A percentile compares a stretch with the other conserved stretches of the same genome.
These are phyloP conservation scores for Cryphonectria carpinicola DNA, from an alignment of 2,329 filamentous ascomycete species.

Conservation along the genomic window DNA sequence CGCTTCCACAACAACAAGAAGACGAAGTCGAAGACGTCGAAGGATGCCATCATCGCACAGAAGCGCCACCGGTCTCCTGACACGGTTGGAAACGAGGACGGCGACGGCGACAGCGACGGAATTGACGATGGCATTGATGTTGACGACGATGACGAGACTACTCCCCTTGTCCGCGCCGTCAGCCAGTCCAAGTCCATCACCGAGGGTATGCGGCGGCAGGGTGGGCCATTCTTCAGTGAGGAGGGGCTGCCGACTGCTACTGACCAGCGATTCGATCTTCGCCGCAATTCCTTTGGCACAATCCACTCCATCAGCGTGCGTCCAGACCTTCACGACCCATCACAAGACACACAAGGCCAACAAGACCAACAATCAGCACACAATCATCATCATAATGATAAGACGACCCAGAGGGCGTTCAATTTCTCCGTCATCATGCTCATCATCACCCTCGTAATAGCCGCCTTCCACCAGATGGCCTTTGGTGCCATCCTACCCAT, in stretches of 20 bases:
- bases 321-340: conserved; percentile 26
- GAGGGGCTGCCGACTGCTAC: conserved; percentile 41
- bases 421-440: conserved; percentile 49
- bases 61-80: conserved; percentile 30
- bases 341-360: conserved; percentile 15
- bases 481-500: conserved; percentile 48
- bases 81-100: conserved; percentile 25
- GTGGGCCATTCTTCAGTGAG: conserved; percentile 39
- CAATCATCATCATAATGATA: background rate
- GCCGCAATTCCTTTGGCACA: conserved; percentile 46
- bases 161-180: conserved; percentile 36
- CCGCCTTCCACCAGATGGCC: conserved; percentile 52
- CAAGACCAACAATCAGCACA: conserved; percentile 27
- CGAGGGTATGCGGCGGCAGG: conserved; percentile 31
- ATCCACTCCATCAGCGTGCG: conserved; percentile 45
- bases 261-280: conserved; percentile 42
- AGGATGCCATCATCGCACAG: conserved; percentile 3
- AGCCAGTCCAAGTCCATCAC: conserved; percentile 33
- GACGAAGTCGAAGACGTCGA: too few species aligned
- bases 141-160: conserved; percentile 36
- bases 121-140: conserved; percentile 29
- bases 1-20: conserved; percentile 26
- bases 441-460: conserved; percentile 44
- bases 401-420: conserved; percentile 36
- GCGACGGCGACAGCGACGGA: background rate